Evolutionary conservation across 345 rosid species (phyloP), one percentile per base, ranked within the genome.

Genomic region (Salix caprea): DNA sequence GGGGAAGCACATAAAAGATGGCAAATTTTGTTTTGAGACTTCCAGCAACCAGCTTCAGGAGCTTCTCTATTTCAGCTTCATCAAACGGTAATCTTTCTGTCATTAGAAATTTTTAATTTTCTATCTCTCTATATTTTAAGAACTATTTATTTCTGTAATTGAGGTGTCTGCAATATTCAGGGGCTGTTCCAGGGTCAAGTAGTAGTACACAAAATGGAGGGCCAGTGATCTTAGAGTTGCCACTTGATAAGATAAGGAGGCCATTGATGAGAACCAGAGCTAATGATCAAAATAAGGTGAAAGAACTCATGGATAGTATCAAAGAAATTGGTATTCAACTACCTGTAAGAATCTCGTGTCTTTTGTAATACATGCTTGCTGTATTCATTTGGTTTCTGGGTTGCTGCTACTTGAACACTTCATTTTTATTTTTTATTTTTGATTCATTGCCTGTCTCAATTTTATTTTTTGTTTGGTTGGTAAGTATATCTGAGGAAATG

Each of bases 261-360:
- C 98, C 97, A 18, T 79, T 94, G 64, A 86, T 92, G 97, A 76
- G 94, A 39, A 94, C 97, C 11, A 91, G 96, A 85, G 84, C 96
- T 39, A 92, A 95, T 71, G 97, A 92, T 88, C 91, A 89, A 36
- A 76, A 71, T 79, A 92, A 95, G 83, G 97, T 95, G 46, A 82
- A 91, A 76, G 90, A 94, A 65, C 96, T 95, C 65, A 89, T 90
- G 95, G 92, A 90, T 72, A 92, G 97, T 70, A 94, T 94, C 73
- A 32, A 80, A 65, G 74, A 87, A 74, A 92, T 92, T 70, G 97
- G 98, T 72, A 94, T 94, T 56, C 96, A 94, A 89, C 93, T 95
- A 50, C 97, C 97, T 18, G 98, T 91, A 83, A 74, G 78, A 7
- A 30, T 8, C 46, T 36, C 12, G 2, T 10, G 19, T 50, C 64